Evolutionary conservation across 225 moss, liverwort and hornwort species (phyloP).

Genomic region (Physcomitrium patens): DNA sequence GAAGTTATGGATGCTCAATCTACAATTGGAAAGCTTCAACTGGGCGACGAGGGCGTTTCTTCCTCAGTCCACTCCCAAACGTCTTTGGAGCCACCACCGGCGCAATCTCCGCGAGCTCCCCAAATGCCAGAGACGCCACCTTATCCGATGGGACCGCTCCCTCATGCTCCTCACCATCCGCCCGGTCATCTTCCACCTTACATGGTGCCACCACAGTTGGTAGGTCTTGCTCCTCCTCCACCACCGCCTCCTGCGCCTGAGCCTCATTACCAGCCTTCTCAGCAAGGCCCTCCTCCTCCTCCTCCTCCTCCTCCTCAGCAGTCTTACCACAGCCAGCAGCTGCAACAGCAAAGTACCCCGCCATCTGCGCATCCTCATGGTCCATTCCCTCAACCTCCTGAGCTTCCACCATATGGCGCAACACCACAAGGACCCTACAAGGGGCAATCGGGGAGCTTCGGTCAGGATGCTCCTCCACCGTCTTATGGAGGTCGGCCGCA

Average conservation of each 20-base stretch:
- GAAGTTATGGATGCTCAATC: slow-evolving; percentile 71
- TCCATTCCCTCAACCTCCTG: slow-evolving; percentile 59
- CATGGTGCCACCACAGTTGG: slow-evolving; percentile 56
- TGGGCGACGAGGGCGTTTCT: slow-evolving; percentile 41
- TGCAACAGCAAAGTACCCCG: too few relatives aligned
- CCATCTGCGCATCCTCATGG: too few relatives aligned
- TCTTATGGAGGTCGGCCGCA: slow-evolving; percentile 39
- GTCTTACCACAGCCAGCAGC: slow-evolving; percentile 32
- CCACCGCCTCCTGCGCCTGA: slow-evolving; percentile 42
- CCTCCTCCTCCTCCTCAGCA: slow-evolving; percentile 32
- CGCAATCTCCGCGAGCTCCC: slow-evolving; percentile 54
- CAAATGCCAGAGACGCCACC: slow-evolving; percentile 46
- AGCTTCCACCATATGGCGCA: slow-evolving; percentile 60
- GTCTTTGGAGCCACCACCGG: slow-evolving; percentile 45
- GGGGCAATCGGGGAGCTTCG: slow-evolving; percentile 45
- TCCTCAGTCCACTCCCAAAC: slow-evolving; percentile 33
- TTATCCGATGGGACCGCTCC: slow-evolving; percentile 37
- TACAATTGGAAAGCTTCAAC: slow-evolving; percentile 69
- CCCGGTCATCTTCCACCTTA: slow-evolving; percentile 38
- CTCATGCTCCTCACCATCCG: slow-evolving; percentile 52
- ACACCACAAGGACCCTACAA: slow-evolving; percentile 60
- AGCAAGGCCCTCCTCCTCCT: slow-evolving; percentile 42
- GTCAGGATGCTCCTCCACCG: slow-evolving; percentile 34
- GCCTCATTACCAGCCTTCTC: slow-evolving; percentile 50
- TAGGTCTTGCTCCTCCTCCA: slow-evolving; percentile 60